Evolutionary conservation across 805 yeast genomes (phyloP).

Genomic region (Ogataea zsoltii): DNA sequence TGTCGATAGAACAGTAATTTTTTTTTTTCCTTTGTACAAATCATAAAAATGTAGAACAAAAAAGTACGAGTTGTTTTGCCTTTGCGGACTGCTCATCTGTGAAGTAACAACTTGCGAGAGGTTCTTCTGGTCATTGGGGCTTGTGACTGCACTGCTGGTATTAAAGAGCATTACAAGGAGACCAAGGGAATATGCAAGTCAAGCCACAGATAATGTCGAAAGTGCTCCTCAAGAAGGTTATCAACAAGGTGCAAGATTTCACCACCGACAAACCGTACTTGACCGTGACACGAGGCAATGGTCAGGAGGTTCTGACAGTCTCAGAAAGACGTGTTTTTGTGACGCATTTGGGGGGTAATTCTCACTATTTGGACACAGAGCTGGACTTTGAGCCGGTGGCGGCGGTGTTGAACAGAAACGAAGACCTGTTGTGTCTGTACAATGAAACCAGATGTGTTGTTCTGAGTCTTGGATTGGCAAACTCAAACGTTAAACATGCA

Average conservation of each 20-base stretch:
- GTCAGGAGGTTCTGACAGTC: conserved; percentile 30
- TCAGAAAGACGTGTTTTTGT: conserved; percentile 21
- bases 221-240: conserved; percentile 9
- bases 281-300: conserved; percentile 27
- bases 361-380: conserved; percentile 11
- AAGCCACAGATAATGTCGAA: neutral
- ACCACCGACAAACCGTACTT: conserved; percentile 18
- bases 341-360: conserved; percentile 15
- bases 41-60: neutral
- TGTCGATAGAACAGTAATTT: neutral
- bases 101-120: neutral
- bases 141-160: too few relatives aligned
- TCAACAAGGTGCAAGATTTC: conserved; percentile 15
- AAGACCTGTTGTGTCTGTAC: conserved; percentile 31
- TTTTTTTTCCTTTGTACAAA: neutral
- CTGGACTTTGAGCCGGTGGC: conserved; percentile 29
- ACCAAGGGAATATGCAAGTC: neutral
- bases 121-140: too few relatives aligned
- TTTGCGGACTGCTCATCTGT: neutral
- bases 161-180: neutral
- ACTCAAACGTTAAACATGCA: conserved; percentile 19
- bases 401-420: conserved; percentile 25
- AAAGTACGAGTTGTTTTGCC: neutral
- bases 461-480: conserved; percentile 21
- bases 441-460: conserved; percentile 18